A percentile compares a stretch with the other conserved stretches of the same genome.
Conservation (phyloP, 106 monocot species). For the Dendrobium huoshanense region DNA sequence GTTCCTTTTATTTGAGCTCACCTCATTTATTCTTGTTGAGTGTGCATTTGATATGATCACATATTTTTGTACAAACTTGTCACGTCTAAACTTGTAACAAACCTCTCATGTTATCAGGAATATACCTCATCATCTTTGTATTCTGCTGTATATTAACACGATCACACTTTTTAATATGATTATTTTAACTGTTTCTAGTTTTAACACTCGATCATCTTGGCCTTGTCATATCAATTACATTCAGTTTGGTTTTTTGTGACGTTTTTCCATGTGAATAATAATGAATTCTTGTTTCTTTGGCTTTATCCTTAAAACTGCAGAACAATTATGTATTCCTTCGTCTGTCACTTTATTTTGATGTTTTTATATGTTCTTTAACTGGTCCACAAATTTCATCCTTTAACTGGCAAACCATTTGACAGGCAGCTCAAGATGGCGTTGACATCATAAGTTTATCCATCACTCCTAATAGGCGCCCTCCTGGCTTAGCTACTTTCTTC, state of each 20-base stretch:
- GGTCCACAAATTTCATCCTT: neutral
- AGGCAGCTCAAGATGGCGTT: constrained; percentile 98
- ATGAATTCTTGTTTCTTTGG: neutral
- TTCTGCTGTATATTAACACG: neutral
- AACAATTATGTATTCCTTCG: neutral
- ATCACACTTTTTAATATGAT: neutral
- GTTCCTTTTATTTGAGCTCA: neutral
- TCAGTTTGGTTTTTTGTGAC: neutral
- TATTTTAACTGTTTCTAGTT: neutral
- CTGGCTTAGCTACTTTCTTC: constrained; percentile 87
- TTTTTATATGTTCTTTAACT: neutral
- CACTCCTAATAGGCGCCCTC: constrained; percentile 82
- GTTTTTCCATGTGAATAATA: neutral
- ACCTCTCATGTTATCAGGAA: too few relatives aligned
- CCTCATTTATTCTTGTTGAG: neutral
- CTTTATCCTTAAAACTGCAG: neutral
- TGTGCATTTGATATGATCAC: neutral
- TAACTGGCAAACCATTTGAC: constrained; percentile 13
- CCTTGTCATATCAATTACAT: neutral
- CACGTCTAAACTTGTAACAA: too few relatives aligned
- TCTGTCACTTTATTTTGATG: neutral
- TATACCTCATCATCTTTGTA: too few relatives aligned
- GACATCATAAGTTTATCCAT: constrained; percentile 94
- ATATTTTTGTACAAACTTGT: too few relatives aligned
- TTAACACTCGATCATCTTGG: neutral